Evolutionary conservation across 1,284 basidiomycete species (phyloP), one percentile per base, ranked within the genome.

Genomic region (Leccinum angustisporum): DNA sequence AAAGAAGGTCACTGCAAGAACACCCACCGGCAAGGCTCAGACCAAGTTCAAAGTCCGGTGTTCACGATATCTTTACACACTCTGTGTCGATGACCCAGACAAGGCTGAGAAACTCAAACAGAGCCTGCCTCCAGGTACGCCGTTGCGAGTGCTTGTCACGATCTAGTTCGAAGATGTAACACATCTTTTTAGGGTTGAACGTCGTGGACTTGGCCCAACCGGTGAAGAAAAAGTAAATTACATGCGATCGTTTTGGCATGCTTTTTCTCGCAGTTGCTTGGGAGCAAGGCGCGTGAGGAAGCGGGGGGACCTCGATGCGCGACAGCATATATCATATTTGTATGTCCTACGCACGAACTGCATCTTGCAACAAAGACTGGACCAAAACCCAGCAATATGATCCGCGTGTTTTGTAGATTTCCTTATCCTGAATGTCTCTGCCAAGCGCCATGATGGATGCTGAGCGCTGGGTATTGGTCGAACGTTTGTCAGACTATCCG

Each of bases 41-140:
- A 97, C 93, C 78, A 98, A 99, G 84, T 98, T 99, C 90, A 99
- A 99, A 87, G 88, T 99, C 77, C 89, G 97, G 79, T 98, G 96
- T 84, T 92, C 93, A 66, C 87, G 92, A 76, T 98, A 97, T 83
- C 91, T 99, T 68, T 99, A 99, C 90, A 99, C 97, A 34, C 88
- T 99, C 70, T 88, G 90, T 67, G 82, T 99, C 75, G 90, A 96
- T 76, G 97, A 99, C 82, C 86, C 92, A 74, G 95, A 98, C 81
- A 98, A 98, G 87, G 97, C 97, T 55, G 95, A 97, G 78, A 99
- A 98, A 86, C 89, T 99, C 73, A 90, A 92, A 84, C 93, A 94
- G 83, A 92, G 90, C 74, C 85, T 99, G 59, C 97, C 97, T 64
- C 97, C 97, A 76, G 92, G 95, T 95, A 73, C 71, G 91, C 81